Conservation (phyloP, 129 eudicot species). For the Centaurea solstitialis region DNA sequence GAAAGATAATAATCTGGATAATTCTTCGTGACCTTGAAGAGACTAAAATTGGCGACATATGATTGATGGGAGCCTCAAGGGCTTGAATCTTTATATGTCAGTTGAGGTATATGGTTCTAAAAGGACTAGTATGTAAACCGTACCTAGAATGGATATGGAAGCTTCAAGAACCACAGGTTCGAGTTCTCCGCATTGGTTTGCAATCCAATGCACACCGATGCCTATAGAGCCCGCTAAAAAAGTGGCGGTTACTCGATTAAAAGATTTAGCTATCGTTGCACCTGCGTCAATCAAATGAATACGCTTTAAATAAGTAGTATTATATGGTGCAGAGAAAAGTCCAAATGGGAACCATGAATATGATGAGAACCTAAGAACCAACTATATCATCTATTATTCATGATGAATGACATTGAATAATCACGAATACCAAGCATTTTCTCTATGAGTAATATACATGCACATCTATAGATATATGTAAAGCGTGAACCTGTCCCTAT, state of each 20-base stretch:
- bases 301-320: background rate
- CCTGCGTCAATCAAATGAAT: conserved; percentile 45
- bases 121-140: background rate
- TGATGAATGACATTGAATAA: background rate
- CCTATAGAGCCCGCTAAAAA: conserved; percentile 76
- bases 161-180: conserved; percentile 75
- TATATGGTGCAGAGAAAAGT: background rate
- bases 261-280: conserved; percentile 69
- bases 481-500: too few species aligned
- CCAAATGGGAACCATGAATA: background rate
- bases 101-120: background rate
- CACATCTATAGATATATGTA: too few species aligned
- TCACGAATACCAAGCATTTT: background rate
- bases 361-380: background rate
- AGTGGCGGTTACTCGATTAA: conserved; percentile 69
- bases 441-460: background rate
- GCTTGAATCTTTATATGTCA: background rate
- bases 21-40: too few species aligned
- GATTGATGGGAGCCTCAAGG: background rate
- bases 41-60: background rate
- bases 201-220: conserved; percentile 82
- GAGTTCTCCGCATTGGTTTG: conserved; percentile 62
- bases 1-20: background rate
- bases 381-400: background rate
- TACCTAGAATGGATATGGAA: conserved; percentile 74